phyloP scores from a whole-genome alignment of 306 rosid genomes.

The Pueraria montana region DNA sequence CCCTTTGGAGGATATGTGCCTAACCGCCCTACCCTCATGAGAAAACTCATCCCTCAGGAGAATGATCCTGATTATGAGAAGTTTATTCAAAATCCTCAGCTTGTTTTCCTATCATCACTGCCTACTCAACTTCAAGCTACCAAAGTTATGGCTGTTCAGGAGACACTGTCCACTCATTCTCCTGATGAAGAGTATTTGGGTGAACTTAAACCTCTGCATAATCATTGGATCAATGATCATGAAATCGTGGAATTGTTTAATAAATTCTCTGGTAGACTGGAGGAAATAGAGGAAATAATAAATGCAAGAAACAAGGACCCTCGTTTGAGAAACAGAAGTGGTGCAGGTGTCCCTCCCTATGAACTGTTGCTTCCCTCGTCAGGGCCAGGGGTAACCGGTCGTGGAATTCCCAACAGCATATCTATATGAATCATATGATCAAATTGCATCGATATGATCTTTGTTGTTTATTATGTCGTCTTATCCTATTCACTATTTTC shows the following conservation, averaged over 20 bases:
- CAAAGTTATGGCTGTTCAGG: conserved; percentile 98
- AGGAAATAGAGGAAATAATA: conserved; percentile 85
- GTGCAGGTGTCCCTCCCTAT: conserved; percentile 95
- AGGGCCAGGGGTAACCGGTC: conserved; percentile 93
- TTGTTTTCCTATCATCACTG: conserved; percentile 75
- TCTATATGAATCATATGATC: conserved; percentile 87
- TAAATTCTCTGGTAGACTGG: conserved; percentile 68
- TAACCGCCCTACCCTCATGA: conserved; percentile 88
- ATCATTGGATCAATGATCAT: conserved; percentile 77
- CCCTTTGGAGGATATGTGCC: conserved; percentile 98
- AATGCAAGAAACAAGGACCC: conserved; percentile 71
- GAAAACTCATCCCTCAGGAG: conserved; percentile 87
- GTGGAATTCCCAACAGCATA: conserved; percentile 91
- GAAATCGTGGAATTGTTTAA: conserved; percentile 57
- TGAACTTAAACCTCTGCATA: conserved; percentile 64
- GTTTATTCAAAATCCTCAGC: conserved; percentile 80
- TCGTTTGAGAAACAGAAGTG: conserved; percentile 74
- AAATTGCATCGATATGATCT: not conserved
- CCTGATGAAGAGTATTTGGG: conserved; percentile 99
- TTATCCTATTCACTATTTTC: conserved; percentile 12
- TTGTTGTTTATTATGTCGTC: not conserved
- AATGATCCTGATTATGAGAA: conserved; percentile 66
- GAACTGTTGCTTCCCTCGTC: conserved; percentile 83
- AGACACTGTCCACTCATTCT: conserved; percentile 90
- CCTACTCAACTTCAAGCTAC: conserved; percentile 99